A percentile compares a stretch with the other conserved stretches of the same genome.
These are phyloP conservation scores for Purpureocillium takamizusanense DNA, from an alignment of 2,329 filamentous ascomycete species.

Conservation along the genomic window DNA sequence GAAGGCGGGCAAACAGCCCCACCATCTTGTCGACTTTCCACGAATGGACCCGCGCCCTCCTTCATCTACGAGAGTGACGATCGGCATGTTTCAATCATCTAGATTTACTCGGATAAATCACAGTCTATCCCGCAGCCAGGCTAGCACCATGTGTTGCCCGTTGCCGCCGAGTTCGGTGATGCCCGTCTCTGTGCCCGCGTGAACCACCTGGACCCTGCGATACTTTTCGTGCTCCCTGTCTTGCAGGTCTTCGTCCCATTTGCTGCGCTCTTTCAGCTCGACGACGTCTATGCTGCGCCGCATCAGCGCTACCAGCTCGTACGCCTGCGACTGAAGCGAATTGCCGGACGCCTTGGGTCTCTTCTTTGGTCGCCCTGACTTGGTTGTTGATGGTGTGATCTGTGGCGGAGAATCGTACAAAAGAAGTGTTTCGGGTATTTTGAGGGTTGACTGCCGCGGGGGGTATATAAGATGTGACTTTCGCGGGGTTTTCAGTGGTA, in stretches of 20 bases:
- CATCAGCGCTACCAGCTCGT: slow-evolving; percentile 38
- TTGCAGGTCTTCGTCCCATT: slow-evolving; percentile 30
- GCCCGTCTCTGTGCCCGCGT: slow-evolving; percentile 22
- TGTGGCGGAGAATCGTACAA: slow-evolving; percentile 30
- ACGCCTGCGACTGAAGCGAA: slow-evolving; percentile 36
- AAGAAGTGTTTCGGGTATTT: slow-evolving; percentile 39
- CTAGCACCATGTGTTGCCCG: slow-evolving; percentile 15
- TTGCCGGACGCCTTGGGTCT: slow-evolving; percentile 21
- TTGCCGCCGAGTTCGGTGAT: slow-evolving; percentile 15
- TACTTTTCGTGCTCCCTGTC: slow-evolving; percentile 22
- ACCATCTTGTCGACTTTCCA: too few species aligned
- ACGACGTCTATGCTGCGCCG: slow-evolving; percentile 35
- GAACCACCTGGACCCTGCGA: slow-evolving; percentile 27
- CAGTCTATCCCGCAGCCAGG: slow-evolving; percentile 18
- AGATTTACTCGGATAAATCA: slow-evolving; percentile 1
- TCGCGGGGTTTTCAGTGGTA: slow-evolving; percentile 19
- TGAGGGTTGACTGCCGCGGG: slow-evolving; percentile 34
- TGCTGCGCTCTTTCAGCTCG: slow-evolving; percentile 32
- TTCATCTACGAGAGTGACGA: too few species aligned
- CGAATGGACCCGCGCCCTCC: too few species aligned
- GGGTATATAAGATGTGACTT: slow-evolving; percentile 39
- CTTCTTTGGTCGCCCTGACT: slow-evolving; percentile 9
- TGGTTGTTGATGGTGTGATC: slow-evolving; percentile 1
- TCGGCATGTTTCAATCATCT: background rate
- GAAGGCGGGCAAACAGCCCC: too few species aligned